Evolutionary conservation across 495 filamentous ascomycete genomes (phyloP), one percentile per base, ranked within the genome.

Genomic region (Paragyromitra xinjiangensis): DNA sequence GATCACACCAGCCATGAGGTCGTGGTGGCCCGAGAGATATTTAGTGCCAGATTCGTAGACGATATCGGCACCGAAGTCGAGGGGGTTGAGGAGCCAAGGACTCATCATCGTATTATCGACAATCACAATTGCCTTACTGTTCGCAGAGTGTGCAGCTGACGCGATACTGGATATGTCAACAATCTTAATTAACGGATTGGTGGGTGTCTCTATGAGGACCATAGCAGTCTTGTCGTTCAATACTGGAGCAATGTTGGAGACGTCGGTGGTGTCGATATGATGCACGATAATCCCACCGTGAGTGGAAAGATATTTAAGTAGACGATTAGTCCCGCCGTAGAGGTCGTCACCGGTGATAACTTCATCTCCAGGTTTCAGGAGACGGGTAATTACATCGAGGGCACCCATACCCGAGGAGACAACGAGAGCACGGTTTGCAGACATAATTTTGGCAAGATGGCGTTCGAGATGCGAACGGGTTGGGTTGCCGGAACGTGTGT

Each of bases 101-200:
- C 93, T 97, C 78, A 99, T 91, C 95, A 99, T 99, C 59, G 95
- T 98, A 86, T 99, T 99, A 84, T 99, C 95, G 37, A 98, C 95
- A 7, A 92, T 88, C 14, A 99, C 94, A 45, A 98, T 84, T n/a
- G 91, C 91, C 75, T 87, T 89, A n/a, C 90, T 87, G 83, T 95
- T 97, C 7, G 88, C 90, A 65, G 89, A 89, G 84, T 98, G 95
- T 3, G 92, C 89, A 24, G 89, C 84, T 16, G 88, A 84, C 7
- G 94, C 90, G 73, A 98, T 95, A 22, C 88, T 83, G 1, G 90
- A 88, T 78, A 99, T 94, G 80, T 99, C 95, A 81, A 94, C 92
- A 81, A 99, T 94, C 86, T 99, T 99, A 86, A 99, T 97, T 26
- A 99, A 87, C 14, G 95, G 95, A 85, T 99, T 99, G 39, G 95